Conservation (phyloP, 2,329 filamentous ascomycete genomes). For the Dactylellina cionopaga region DNA sequence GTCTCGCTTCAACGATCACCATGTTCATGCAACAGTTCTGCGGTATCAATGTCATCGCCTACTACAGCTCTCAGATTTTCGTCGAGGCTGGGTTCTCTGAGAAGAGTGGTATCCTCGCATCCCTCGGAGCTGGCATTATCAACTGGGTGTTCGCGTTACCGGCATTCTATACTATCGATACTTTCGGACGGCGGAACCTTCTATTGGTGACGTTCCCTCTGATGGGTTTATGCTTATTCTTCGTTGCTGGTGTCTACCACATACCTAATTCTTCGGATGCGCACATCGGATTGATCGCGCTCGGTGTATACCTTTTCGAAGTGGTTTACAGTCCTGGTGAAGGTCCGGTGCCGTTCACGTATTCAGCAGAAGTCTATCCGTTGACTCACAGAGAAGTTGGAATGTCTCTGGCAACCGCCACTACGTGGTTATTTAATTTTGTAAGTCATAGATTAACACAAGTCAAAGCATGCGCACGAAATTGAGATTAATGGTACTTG, state of each 20-base stretch:
- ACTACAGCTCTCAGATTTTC: slow-evolving; percentile 73
- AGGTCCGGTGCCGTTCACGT: slow-evolving; percentile 73
- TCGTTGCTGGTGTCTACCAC: slow-evolving; percentile 67
- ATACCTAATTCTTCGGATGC: slow-evolving; percentile 60
- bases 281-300: slow-evolving; percentile 62
- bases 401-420: slow-evolving; percentile 70
- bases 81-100: slow-evolving; percentile 66
- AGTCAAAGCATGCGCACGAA: background rate
- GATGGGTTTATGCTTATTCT: slow-evolving; percentile 68
- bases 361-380: slow-evolving; percentile 74
- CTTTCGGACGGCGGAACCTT: slow-evolving; percentile 72
- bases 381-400: slow-evolving; percentile 71
- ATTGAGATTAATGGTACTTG: slow-evolving; percentile 55
- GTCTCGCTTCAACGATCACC: slow-evolving; percentile 70
- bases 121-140: slow-evolving; percentile 72
- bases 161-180: slow-evolving; percentile 74
- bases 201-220: slow-evolving; percentile 73
- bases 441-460: background rate
- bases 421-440: slow-evolving; percentile 64
- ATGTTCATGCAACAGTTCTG: slow-evolving; percentile 73
- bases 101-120: slow-evolving; percentile 68
- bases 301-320: slow-evolving; percentile 66
- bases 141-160: slow-evolving; percentile 74
- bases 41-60: slow-evolving; percentile 68
- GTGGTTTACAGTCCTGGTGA: slow-evolving; percentile 70